Conservation (phyloP, 352 stramenopile species). For the Pythium dissimile region DNA sequence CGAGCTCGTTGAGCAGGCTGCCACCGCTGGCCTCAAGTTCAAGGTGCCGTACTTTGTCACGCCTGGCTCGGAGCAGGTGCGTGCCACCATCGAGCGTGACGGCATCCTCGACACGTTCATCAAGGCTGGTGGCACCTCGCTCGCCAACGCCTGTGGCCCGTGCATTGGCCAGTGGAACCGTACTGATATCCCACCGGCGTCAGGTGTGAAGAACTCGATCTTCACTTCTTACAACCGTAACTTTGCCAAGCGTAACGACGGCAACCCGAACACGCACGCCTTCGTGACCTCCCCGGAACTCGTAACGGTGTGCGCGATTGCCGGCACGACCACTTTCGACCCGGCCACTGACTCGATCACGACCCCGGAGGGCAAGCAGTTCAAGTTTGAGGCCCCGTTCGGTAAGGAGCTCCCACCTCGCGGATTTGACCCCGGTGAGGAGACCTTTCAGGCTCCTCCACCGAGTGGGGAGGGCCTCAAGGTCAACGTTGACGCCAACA, state of each 20-base stretch:
- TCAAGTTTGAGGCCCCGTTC: conserved; percentile 90
- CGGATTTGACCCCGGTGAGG: conserved; percentile 89
- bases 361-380: conserved; percentile 78
- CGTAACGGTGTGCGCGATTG: conserved; percentile 88
- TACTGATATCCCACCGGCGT: conserved; percentile 77
- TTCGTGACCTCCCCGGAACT: conserved; percentile 93
- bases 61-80: conserved; percentile 91
- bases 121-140: conserved; percentile 81
- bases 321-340: conserved; percentile 89
- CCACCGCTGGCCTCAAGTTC: conserved; percentile 84
- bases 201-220: conserved; percentile 92
- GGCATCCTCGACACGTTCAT: conserved; percentile 90
- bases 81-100: conserved; percentile 89
- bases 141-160: conserved; percentile 91
- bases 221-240: conserved; percentile 96
- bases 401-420: conserved; percentile 89
- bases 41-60: conserved; percentile 92
- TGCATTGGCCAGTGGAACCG: conserved; percentile 96
- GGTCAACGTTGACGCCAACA: conserved; percentile 81
- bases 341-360: conserved; percentile 88
- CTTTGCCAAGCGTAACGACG: conserved; percentile 94
- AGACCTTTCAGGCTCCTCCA: conserved; percentile 90
- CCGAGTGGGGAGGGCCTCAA: conserved; percentile 53
- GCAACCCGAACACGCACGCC: conserved; percentile 90
- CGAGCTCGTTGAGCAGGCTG: conserved; percentile 86